These are phyloP conservation scores for Elsinoe perseae DNA, from an alignment of 2,329 filamentous ascomycete species.

Conservation along the genomic window DNA sequence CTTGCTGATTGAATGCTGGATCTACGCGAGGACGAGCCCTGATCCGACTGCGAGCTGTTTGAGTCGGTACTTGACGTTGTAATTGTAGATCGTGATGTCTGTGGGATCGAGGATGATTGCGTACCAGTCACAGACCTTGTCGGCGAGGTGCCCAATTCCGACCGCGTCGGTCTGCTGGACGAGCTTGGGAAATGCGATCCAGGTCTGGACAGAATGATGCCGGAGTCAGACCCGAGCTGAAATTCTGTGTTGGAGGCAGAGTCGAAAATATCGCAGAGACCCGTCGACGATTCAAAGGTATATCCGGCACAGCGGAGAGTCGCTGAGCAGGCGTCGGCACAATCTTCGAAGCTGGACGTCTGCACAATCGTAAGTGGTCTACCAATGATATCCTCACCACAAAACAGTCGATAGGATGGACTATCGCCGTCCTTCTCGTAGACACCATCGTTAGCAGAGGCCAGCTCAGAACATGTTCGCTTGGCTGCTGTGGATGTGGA, in stretches of 20 bases:
- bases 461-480: neutral
- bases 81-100: neutral
- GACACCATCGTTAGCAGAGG: neutral
- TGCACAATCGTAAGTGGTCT: neutral
- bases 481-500: neutral
- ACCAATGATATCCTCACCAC: neutral
- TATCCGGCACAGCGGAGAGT: neutral
- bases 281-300: neutral
- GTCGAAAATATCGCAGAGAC: neutral
- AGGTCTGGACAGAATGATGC: neutral
- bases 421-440: neutral
- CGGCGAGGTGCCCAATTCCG: neutral
- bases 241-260: neutral
- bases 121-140: neutral
- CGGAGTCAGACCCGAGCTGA: neutral
- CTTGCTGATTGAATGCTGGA: neutral
- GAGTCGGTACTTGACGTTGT: neutral
- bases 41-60: neutral
- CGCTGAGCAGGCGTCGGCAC: neutral
- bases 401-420: neutral
- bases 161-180: neutral
- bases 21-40: neutral
- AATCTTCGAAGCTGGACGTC: neutral
- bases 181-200: neutral
- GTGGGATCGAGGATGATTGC: neutral